These are phyloP conservation scores for Hansenula sp. DNA, from an alignment of 1,139 yeast species.

Conservation along the genomic window DNA sequence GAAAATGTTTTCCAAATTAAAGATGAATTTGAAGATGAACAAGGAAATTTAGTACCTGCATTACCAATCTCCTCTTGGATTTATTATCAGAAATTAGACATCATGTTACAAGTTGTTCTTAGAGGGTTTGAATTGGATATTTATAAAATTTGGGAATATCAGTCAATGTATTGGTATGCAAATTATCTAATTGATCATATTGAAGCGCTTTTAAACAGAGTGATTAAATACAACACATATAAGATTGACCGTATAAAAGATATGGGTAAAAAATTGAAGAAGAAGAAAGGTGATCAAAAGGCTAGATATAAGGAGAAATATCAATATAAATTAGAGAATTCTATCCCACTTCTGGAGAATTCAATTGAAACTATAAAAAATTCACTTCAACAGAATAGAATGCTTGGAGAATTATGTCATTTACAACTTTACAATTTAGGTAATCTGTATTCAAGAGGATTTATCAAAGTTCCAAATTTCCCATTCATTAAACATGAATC, in stretches of 20 bases:
- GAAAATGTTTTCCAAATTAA: conserved; percentile 25
- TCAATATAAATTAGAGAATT: conserved; percentile 19
- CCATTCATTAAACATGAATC: conserved; percentile 40
- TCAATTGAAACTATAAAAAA: conserved; percentile 22
- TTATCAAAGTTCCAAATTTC: conserved; percentile 34
- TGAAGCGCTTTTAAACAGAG: conserved; percentile 44
- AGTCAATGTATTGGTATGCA: conserved; percentile 65
- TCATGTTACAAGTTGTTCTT: conserved; percentile 69
- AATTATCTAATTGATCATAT: conserved; percentile 47
- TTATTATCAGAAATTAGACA: conserved; percentile 55
- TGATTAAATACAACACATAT: conserved; percentile 41
- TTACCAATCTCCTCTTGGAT: conserved; percentile 67
- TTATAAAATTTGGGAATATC: conserved; percentile 68
- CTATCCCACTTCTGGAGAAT: conserved; percentile 23
- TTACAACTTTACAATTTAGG: conserved; percentile 35
- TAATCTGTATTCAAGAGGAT: conserved; percentile 33
- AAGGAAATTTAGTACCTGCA: conserved; percentile 27
- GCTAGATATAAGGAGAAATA: conserved; percentile 24
- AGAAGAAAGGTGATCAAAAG: conserved; percentile 34
- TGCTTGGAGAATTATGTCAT: conserved; percentile 32
- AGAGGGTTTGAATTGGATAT: conserved; percentile 76
- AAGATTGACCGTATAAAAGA: conserved; percentile 31
- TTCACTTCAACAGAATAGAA: conserved; percentile 32
- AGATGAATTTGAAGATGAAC: conserved; percentile 23
- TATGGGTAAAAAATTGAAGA: conserved; percentile 43